Percentiles rank a stretch among this genome's conserved stretches.
Evolutionary conservation across 1,139 yeast genomes (phyloP).

Genomic region (Sugiyamaella sp.): DNA sequence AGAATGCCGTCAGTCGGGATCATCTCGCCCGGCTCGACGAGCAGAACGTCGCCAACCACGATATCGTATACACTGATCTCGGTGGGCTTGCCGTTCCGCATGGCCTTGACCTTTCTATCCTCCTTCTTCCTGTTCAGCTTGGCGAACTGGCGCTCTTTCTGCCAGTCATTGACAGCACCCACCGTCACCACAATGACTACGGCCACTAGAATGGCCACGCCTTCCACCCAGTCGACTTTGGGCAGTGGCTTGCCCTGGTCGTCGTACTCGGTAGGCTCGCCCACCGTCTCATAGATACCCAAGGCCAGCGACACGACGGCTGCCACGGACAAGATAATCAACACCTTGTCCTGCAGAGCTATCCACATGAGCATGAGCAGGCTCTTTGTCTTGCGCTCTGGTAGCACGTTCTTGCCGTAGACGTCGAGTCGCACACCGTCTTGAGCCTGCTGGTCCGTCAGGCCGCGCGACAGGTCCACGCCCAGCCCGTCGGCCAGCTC

Average conservation of each 20-base stretch:
- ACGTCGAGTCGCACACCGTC: constrained; percentile 44
- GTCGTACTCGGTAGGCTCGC: constrained; percentile 76
- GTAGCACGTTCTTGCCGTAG: constrained; percentile 74
- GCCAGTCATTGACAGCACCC: constrained; percentile 94
- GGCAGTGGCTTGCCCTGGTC: constrained; percentile 75
- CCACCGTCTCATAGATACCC: constrained; percentile 93
- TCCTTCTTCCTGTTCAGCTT: constrained; percentile 77
- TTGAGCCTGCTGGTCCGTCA: constrained; percentile 32
- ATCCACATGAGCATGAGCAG: constrained; percentile 72
- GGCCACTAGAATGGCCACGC: constrained; percentile 95
- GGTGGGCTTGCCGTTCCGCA: constrained; percentile 70
- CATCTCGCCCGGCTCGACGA: constrained; percentile 91
- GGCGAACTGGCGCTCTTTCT: constrained; percentile 92
- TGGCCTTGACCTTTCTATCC: constrained; percentile 75
- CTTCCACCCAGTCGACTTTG: constrained; percentile 96
- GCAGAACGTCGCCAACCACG: constrained; percentile 81
- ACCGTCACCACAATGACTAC: constrained; percentile 87
- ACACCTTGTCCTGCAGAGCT: constrained; percentile 89
- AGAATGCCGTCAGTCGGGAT: constrained; percentile 86
- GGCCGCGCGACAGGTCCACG: constrained; percentile 40
- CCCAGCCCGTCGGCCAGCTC: constrained; percentile 39
- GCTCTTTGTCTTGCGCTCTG: constrained; percentile 67
- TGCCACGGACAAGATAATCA: constrained; percentile 79
- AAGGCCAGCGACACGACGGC: constrained; percentile 87
- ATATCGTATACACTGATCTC: constrained; percentile 75